Conservation (phyloP, 75 land plant genomes). For the Sequoia sempervirens region DNA sequence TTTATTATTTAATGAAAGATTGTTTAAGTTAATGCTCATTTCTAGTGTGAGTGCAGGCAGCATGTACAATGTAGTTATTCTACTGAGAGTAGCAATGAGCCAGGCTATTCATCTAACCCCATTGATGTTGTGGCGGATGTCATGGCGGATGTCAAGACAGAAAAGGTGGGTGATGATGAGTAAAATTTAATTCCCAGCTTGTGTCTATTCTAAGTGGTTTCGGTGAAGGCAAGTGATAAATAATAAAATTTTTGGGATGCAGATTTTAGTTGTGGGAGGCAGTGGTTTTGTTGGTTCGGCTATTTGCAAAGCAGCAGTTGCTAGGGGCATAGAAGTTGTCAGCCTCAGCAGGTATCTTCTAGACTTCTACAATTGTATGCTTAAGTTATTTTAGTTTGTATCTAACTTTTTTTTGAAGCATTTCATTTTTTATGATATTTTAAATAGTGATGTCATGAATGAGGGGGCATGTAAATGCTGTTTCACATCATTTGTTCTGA, state of each 20-base stretch:
- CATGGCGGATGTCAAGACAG: conserved; percentile 68
- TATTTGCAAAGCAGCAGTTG: conserved; percentile 91
- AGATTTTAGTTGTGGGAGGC: conserved; percentile 96
- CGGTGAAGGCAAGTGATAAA: neutral
- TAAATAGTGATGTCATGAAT: neutral
- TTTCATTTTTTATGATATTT: neutral
- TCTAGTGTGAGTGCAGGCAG: conserved; percentile 26
- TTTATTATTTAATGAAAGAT: neutral
- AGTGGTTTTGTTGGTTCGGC: conserved; percentile 98
- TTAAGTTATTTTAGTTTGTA: neutral
- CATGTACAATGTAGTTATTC: conserved; percentile 47
- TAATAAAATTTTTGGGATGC: conserved; percentile 12
- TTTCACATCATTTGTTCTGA: neutral
- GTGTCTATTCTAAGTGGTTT: neutral
- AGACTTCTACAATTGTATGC: neutral
- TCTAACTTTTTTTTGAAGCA: neutral
- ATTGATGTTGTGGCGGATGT: conserved; percentile 88
- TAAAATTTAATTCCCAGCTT: neutral
- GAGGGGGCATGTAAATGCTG: neutral
- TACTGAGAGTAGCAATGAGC: conserved; percentile 24
- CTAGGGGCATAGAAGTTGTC: conserved; percentile 84
- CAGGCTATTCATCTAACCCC: conserved; percentile 37
- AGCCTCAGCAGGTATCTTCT: conserved; percentile 89
- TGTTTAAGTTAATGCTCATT: neutral
- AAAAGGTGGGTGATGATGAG: conserved; percentile 42